phyloP scores from a whole-genome alignment of 1,284 basidiomycete genomes.

The Cystobasidium sp. region DNA sequence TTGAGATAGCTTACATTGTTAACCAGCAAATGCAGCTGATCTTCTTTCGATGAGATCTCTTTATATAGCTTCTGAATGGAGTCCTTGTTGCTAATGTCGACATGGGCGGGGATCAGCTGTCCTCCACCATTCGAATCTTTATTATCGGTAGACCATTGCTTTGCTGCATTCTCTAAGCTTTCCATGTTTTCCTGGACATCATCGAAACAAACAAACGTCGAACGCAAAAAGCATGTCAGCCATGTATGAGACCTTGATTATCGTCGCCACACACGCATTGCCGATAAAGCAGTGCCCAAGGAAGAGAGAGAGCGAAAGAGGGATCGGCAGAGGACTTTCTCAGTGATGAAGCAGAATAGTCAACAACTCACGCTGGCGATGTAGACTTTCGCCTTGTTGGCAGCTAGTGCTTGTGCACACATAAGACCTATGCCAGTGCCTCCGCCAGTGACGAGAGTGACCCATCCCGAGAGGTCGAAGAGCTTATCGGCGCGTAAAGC shows the following conservation, averaged over 20 bases:
- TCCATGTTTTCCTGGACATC: slow-evolving; percentile 56
- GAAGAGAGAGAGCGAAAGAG: neutral
- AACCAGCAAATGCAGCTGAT: slow-evolving; percentile 74
- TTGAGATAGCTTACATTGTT: slow-evolving; percentile 63
- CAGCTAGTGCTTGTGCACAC: slow-evolving; percentile 68
- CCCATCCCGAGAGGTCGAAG: slow-evolving; percentile 38
- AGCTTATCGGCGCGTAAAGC: slow-evolving; percentile 22
- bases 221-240: neutral
- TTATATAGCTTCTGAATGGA: slow-evolving; percentile 67
- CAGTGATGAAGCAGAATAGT: neutral
- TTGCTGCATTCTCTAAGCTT: slow-evolving; percentile 59
- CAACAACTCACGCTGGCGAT: slow-evolving; percentile 63
- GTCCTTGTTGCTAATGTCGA: slow-evolving; percentile 70
- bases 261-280: too few relatives aligned
- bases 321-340: too few relatives aligned
- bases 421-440: slow-evolving; percentile 56
- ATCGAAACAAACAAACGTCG: neutral
- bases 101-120: slow-evolving; percentile 48
- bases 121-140: slow-evolving; percentile 38
- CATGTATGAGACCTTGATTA: too few relatives aligned
- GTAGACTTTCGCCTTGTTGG: slow-evolving; percentile 79
- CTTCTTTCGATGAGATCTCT: slow-evolving; percentile 65
- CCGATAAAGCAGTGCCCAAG: neutral
- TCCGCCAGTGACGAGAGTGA: slow-evolving; percentile 27
- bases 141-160: slow-evolving; percentile 57